These are phyloP conservation scores for Westerdykella ornata DNA, from an alignment of 2,329 filamentous ascomycete species.

Conservation along the genomic window DNA sequence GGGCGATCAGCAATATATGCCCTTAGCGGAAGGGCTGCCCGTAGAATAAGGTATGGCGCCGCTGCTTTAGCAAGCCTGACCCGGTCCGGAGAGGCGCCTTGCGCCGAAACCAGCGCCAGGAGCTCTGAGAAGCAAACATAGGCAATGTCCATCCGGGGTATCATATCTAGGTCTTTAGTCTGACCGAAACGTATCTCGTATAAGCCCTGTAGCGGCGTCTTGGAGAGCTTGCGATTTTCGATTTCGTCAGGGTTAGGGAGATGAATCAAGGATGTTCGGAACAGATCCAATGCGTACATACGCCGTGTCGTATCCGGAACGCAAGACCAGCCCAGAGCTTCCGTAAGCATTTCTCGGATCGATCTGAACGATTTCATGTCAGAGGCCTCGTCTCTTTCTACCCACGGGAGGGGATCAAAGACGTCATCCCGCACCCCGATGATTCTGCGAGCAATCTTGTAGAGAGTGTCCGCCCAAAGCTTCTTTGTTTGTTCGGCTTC, in stretches of 20 bases:
- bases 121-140: constrained; percentile 78
- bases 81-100: constrained; percentile 41
- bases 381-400: constrained; percentile 64
- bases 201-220: constrained; percentile 54
- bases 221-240: constrained; percentile 36
- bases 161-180: constrained; percentile 61
- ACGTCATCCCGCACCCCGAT: constrained; percentile 34
- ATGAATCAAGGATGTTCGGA: constrained; percentile 77
- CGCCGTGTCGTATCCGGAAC: constrained; percentile 63
- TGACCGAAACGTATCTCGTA: constrained; percentile 62
- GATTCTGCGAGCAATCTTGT: constrained; percentile 35
- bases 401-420: background rate
- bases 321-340: constrained; percentile 58
- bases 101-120: constrained; percentile 46
- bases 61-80: constrained; percentile 65
- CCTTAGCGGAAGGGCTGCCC: constrained; percentile 72
- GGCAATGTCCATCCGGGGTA: constrained; percentile 62
- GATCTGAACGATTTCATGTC: constrained; percentile 69
- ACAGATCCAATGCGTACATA: constrained; percentile 67
- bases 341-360: constrained; percentile 66
- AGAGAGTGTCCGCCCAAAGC: constrained; percentile 57
- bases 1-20: constrained; percentile 88
- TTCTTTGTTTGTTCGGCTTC: constrained; percentile 36
- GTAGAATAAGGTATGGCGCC: constrained; percentile 74
- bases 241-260: constrained; percentile 57